A percentile compares a stretch with the other conserved stretches of the same genome.
phyloP scores from a whole-genome alignment of 2,329 filamentous ascomycete genomes.

The Aschersonia sp. region DNA sequence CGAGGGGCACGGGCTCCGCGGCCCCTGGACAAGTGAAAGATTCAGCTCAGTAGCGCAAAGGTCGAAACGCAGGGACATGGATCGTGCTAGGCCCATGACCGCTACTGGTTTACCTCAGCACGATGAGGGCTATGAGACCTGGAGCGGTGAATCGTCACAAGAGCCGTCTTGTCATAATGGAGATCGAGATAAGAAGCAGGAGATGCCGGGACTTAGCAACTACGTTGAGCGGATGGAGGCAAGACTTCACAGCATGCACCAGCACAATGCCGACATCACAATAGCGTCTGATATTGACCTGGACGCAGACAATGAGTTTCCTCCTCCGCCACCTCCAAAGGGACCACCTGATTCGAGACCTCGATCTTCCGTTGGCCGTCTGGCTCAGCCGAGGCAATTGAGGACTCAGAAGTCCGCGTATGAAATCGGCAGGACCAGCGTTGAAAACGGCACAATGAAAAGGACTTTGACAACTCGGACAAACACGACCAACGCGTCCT shows the following conservation, averaged over 20 bases:
- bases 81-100: constrained; percentile 43
- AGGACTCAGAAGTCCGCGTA: constrained; percentile 61
- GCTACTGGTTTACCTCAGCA: constrained; percentile 54
- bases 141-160: constrained; percentile 38
- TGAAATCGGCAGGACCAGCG: constrained; percentile 44
- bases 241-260: constrained; percentile 58
- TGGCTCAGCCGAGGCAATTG: constrained; percentile 29
- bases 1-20: constrained; percentile 33
- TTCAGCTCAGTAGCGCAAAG: constrained; percentile 43
- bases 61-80: constrained; percentile 12
- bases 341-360: constrained; percentile 35
- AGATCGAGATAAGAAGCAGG: constrained; percentile 30
- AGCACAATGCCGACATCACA: constrained; percentile 25
- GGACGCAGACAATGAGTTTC: constrained; percentile 26
- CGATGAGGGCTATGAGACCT: constrained; percentile 48
- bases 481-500: constrained; percentile 65
- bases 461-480: constrained; percentile 84
- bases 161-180: constrained; percentile 27
- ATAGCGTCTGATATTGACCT: constrained; percentile 5
- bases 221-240: constrained; percentile 91
- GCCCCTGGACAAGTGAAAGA: constrained; percentile 84
- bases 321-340: constrained; percentile 51
- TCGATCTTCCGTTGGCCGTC: constrained; percentile 38
- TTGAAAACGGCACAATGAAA: constrained; percentile 34
- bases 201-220: constrained; percentile 61